Base-by-base conservation (phyloP, 2,329 filamentous ascomycete species). In the Sclerotinia subarctica region DNA sequence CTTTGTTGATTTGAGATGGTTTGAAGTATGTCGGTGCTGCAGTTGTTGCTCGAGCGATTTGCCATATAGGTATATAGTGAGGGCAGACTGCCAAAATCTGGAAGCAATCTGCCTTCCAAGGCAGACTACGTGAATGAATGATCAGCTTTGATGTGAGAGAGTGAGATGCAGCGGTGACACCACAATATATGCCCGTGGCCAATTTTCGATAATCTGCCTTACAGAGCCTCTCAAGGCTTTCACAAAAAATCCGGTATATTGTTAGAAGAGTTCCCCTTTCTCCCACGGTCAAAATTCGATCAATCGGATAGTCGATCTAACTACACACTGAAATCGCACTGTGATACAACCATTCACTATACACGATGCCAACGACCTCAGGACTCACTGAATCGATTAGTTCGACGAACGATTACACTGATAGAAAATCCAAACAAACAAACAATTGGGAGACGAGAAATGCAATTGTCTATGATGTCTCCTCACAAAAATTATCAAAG, bases 1-100 rank as follows among this genome's bases (percentile, higher is more conserved):
- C 66, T 1, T 53, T 3, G 1, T 76, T 77, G 42, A 84, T 77
- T 0, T 68, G 52, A 49, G 83, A 78, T 0, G 78, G 73, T 15
- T 78, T 77, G 73, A 82, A 82, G 66, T 77, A 81, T 0, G 72
- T 72, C 0, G 79, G 72, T 0, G 80, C 80, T 2, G 81, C 80
- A 1, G 81, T 80, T 0, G 80, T 80, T 1, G 82, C 58, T 38
- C 65, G 56, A 19, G 58, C 58, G 17, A 64, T 46, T 15, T 67
- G 5, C 57, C 65, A 67, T 51, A 67, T 67, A n/a, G 19, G 19
- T 5, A 26, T 24, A 26, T 17, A 5, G 7, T 15, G 29, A 2
- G 21, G 29, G 21, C 21, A 51, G 24, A 62, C 58, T 19, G 19
- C 44, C 49, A 6, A 5, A 47, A 19, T 35, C 21, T 38, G 6